Evolutionary conservation across 108 stramenopile species (phyloP).

Genomic region (Mayamaea pseudoterrestris): DNA sequence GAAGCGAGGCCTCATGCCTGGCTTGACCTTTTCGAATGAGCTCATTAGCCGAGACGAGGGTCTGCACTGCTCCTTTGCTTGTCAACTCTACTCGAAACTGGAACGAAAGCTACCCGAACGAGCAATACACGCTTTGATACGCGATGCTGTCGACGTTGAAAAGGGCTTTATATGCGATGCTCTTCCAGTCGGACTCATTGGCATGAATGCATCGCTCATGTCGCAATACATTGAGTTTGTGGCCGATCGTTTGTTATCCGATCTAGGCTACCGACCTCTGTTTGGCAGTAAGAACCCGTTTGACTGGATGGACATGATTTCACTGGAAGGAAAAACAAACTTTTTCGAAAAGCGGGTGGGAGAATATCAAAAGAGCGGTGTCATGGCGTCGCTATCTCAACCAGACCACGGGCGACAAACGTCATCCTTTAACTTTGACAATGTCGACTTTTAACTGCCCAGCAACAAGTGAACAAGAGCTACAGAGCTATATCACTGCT

Average conservation of each 20-base stretch:
- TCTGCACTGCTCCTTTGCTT: slow-evolving; percentile 93
- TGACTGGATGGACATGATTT: slow-evolving; percentile 93
- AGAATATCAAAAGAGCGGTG: slow-evolving; percentile 95
- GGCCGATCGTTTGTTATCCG: slow-evolving; percentile 69
- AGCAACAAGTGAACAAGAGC: too few species aligned
- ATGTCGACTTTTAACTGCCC: too few species aligned
- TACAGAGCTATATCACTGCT: too few species aligned
- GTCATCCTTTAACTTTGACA: too few species aligned
- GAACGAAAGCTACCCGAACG: slow-evolving; percentile 60
- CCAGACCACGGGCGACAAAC: too few species aligned
- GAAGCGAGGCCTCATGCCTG: slow-evolving; percentile 87
- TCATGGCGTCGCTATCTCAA: slow-evolving; percentile 52
- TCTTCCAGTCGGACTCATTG: slow-evolving; percentile 81
- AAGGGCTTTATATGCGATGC: slow-evolving; percentile 87
- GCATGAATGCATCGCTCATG: slow-evolving; percentile 87
- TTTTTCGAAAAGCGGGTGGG: slow-evolving; percentile 98
- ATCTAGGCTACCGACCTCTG: slow-evolving; percentile 64
- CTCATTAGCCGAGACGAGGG: slow-evolving; percentile 89
- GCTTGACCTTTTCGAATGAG: slow-evolving; percentile 87
- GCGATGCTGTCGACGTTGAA: slow-evolving; percentile 81
- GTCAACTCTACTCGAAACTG: slow-evolving; percentile 91
- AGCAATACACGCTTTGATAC: slow-evolving; percentile 72
- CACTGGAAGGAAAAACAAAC: slow-evolving; percentile 95
- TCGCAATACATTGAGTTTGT: slow-evolving; percentile 88
- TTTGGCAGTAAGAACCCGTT: slow-evolving; percentile 85